phyloP scores from a whole-genome alignment of 139 green algal genomes.

The Chlorella sp. region DNA sequence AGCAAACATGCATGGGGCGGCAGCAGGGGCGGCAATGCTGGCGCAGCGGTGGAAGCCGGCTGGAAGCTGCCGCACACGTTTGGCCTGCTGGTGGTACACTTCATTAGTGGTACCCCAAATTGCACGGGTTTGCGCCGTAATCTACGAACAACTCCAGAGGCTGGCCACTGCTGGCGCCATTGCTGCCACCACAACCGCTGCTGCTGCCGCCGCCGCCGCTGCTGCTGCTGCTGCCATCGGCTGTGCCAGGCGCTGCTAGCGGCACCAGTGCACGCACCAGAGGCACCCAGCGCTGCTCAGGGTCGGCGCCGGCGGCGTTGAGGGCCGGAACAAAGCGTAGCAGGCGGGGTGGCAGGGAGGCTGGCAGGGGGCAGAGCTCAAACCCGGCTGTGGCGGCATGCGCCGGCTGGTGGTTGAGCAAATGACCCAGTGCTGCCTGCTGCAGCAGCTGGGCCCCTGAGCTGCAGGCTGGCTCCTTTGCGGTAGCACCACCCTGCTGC shows the following conservation, averaged over 20 bases:
- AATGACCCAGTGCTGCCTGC: slow-evolving; percentile 7
- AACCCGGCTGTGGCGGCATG: background rate
- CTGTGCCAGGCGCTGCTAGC: background rate
- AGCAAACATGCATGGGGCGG: no score
- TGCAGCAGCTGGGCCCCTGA: background rate
- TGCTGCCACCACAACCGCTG: background rate
- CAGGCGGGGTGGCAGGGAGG: background rate
- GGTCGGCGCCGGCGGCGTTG: background rate
- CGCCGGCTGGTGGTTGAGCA: slow-evolving; percentile 8
- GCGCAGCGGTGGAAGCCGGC: no score
- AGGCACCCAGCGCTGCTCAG: background rate
- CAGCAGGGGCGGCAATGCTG: no score
- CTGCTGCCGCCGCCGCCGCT: background rate
- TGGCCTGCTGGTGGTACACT: background rate
- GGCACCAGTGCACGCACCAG: background rate
- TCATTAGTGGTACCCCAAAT: background rate
- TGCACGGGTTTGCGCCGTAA: background rate
- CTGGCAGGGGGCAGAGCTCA: background rate
- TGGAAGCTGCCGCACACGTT: no score
- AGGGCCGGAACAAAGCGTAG: slow-evolving; percentile 4
- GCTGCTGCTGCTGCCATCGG: background rate
- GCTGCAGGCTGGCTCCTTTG: background rate
- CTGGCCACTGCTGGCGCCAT: no score
- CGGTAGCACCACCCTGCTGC: background rate
- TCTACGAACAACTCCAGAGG: background rate